phyloP scores from a whole-genome alignment of 345 rosid genomes.

The Cardiospermum halicacabum region DNA sequence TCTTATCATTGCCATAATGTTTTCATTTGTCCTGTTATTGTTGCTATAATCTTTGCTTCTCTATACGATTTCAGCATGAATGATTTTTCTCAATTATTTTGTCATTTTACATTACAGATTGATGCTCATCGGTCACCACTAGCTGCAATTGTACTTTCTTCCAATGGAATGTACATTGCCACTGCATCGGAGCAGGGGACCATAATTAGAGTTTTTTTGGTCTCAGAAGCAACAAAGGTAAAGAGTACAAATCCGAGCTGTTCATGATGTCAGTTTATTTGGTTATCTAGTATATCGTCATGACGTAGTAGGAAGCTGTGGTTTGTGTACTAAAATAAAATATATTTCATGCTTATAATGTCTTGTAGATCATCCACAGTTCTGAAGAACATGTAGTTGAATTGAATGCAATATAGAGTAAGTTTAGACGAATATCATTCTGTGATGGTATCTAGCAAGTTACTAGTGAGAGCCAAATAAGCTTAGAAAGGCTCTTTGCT shows the following conservation, averaged over 20 bases:
- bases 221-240: conserved; percentile 86
- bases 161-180: conserved; percentile 80
- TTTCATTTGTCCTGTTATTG: background rate
- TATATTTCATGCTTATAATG: background rate
- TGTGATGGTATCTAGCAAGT: too few relatives aligned
- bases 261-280: conserved; percentile 3
- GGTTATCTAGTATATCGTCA: background rate
- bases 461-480: background rate
- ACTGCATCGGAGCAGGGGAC: conserved; percentile 98
- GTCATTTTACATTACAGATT: conserved; percentile 44
- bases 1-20: background rate
- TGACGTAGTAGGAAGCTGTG: background rate
- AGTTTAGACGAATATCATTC: background rate
- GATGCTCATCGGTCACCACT: conserved; percentile 86
- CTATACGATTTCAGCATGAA: too few relatives aligned
- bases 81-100: background rate
- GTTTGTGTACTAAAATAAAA: background rate
- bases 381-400: background rate
- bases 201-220: conserved; percentile 73
- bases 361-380: background rate
- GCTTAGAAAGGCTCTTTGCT: background rate
- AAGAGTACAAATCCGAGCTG: conserved; percentile 6
- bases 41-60: too few relatives aligned
- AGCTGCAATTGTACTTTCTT: conserved; percentile 74
- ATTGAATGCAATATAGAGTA: background rate